phyloP scores from a whole-genome alignment of 768 basidiomycete genomes.

The Gymnopilus junonius region DNA sequence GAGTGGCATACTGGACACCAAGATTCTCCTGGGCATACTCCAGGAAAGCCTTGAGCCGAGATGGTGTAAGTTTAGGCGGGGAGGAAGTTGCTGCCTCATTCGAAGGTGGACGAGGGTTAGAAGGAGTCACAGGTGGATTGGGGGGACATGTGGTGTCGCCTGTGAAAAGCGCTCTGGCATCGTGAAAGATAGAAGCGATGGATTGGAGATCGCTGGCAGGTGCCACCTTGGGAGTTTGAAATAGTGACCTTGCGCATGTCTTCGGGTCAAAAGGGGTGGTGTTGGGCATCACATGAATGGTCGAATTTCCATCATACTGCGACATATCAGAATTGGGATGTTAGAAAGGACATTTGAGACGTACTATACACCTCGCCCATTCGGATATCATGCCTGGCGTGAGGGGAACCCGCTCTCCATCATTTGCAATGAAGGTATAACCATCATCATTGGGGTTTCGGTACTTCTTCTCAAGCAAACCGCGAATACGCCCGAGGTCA shows the following conservation, averaged over 20 bases:
- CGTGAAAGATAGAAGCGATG: constrained; percentile 3
- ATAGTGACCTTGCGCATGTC: constrained; percentile 1
- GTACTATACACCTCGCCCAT: constrained; percentile 14
- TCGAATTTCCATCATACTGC: constrained; percentile 11
- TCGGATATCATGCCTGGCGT: constrained; percentile 15
- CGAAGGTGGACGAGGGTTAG: too few species aligned
- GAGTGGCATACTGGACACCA: constrained; percentile 6
- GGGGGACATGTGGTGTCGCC: too few species aligned
- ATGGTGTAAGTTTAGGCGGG: too few species aligned
- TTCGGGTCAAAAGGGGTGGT: constrained; percentile 11
- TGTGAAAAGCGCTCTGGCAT: not conserved
- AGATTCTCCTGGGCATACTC: constrained; percentile 11
- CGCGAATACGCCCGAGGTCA: constrained; percentile 10
- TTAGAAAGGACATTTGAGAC: not conserved
- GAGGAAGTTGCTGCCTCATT: too few species aligned
- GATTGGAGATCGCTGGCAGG: not conserved
- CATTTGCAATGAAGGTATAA: constrained; percentile 5
- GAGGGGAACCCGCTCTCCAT: constrained; percentile 8
- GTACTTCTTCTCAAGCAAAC: constrained; percentile 14
- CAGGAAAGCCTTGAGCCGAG: constrained; percentile 12
- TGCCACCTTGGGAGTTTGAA: not conserved
- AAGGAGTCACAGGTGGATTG: too few species aligned
- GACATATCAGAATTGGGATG: not conserved
- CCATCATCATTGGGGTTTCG: constrained; percentile 7
- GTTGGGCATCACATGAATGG: not conserved